Evolutionary conservation across 192 early-diverging fungal genomes (phyloP).

Genomic region (Backusella westeae): DNA sequence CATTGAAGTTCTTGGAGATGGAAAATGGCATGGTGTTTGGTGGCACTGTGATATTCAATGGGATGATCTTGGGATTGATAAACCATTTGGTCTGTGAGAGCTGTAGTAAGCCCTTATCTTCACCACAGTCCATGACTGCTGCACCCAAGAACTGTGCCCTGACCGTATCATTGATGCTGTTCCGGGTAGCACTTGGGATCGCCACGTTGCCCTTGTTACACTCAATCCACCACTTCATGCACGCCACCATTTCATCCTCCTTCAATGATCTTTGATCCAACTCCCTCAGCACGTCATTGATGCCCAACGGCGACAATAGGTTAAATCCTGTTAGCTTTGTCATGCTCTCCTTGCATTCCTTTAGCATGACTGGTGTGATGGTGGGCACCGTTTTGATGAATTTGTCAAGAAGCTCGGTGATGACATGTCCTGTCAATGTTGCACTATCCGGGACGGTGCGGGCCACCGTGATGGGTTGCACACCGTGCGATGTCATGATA

Average conservation of each 20-base stretch:
- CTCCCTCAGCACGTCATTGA: slow-evolving; percentile 69
- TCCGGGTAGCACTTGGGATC: slow-evolving; percentile 30
- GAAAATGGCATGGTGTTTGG: slow-evolving; percentile 56
- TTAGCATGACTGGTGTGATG: slow-evolving; percentile 49
- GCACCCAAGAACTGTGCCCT: slow-evolving; percentile 43
- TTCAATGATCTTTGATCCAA: slow-evolving; percentile 54
- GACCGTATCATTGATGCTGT: neutral
- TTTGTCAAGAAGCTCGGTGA: slow-evolving; percentile 59
- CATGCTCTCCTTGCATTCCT: slow-evolving; percentile 56
- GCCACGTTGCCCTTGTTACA: slow-evolving; percentile 34
- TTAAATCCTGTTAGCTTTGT: slow-evolving; percentile 45
- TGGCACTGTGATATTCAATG: slow-evolving; percentile 61
- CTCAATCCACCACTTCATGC: slow-evolving; percentile 78
- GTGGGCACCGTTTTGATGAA: slow-evolving; percentile 70
- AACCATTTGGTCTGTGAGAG: slow-evolving; percentile 56
- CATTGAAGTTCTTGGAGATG: slow-evolving; percentile 63
- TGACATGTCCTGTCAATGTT: neutral
- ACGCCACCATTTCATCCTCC: slow-evolving; percentile 56
- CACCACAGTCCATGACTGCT: slow-evolving; percentile 46
- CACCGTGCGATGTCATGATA: slow-evolving; percentile 69
- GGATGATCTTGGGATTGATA: slow-evolving; percentile 66
- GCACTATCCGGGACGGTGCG: slow-evolving; percentile 34
- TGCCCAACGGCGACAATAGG: slow-evolving; percentile 46
- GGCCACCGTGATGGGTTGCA: slow-evolving; percentile 46
- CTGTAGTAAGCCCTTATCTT: slow-evolving; percentile 29